These are phyloP conservation scores for Pyrrhoderma lamaoense DNA, from an alignment of 1,284 basidiomycete genomes.

Conservation along the genomic window DNA sequence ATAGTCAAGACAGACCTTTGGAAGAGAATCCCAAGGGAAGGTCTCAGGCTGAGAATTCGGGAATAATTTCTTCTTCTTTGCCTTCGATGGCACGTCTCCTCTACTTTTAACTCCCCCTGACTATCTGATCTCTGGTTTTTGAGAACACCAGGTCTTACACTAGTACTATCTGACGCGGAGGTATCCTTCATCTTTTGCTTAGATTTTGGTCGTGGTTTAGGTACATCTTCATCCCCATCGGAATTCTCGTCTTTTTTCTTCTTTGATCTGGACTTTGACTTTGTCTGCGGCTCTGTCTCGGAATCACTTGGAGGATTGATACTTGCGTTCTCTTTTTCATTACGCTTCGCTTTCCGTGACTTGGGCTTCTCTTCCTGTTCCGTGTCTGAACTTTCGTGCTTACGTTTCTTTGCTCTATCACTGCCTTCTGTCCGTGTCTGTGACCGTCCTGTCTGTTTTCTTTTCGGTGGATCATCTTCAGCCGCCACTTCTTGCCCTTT, in stretches of 20 bases:
- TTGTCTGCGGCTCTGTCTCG: constrained; percentile 1
- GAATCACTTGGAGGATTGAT: constrained; percentile 7
- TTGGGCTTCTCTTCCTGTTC: background rate
- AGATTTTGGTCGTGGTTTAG: background rate
- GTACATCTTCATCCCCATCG: constrained; percentile 2
- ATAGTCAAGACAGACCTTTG: constrained; percentile 28
- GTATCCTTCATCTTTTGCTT: background rate
- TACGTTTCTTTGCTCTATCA: too few species aligned
- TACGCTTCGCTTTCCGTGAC: constrained; percentile 17
- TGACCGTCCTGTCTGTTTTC: too few species aligned
- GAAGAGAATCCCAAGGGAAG: constrained; percentile 34
- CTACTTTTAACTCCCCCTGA: constrained; percentile 12
- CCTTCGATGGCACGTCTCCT: constrained; percentile 13
- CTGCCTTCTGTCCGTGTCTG: too few species aligned
- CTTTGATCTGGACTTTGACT: constrained; percentile 9
- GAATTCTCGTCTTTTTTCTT: constrained; percentile 2
- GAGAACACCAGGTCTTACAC: constrained; percentile 12
- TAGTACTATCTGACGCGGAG: background rate
- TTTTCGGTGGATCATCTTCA: background rate
- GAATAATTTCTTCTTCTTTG: constrained; percentile 49
- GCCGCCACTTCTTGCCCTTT: background rate
- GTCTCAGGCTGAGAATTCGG: constrained; percentile 32
- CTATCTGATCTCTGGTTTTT: constrained; percentile 19
- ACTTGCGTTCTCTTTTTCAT: constrained; percentile 17
- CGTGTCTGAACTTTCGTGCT: background rate